Evolutionary conservation across 2,329 filamentous ascomycete genomes (phyloP).

Genomic region (Cercospora zeina): DNA sequence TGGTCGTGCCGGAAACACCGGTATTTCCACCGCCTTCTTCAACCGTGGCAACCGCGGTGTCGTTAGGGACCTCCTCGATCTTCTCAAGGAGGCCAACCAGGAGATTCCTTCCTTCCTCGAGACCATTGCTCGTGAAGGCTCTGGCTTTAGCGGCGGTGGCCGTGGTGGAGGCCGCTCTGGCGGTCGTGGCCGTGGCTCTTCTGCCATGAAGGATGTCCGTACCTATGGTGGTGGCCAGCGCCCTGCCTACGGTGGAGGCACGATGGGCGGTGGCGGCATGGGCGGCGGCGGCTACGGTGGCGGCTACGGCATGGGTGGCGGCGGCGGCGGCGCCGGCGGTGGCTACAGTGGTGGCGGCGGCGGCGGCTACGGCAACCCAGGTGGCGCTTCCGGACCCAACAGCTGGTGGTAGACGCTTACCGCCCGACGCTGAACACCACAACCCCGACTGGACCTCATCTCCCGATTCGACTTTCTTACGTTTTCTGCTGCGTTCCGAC

Average conservation of each 20-base stretch:
- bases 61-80: slow-evolving; percentile 92
- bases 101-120: slow-evolving; percentile 93
- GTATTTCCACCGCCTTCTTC: slow-evolving; percentile 98
- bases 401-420: slow-evolving; percentile 33
- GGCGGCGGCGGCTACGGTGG: slow-evolving; percentile 54
- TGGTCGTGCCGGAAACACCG: slow-evolving; percentile 97
- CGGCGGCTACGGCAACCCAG: slow-evolving; percentile 38
- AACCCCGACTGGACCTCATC: slow-evolving; percentile 17
- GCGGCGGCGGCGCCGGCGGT: slow-evolving; percentile 48
- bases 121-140: slow-evolving; percentile 93
- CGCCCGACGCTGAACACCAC: slow-evolving; percentile 12
- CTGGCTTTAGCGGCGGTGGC: slow-evolving; percentile 72
- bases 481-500: slow-evolving; percentile 23
- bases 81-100: slow-evolving; percentile 98
- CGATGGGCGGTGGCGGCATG: slow-evolving; percentile 50
- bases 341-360: slow-evolving; percentile 59
- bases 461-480: slow-evolving; percentile 21
- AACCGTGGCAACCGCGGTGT: slow-evolving; percentile 99
- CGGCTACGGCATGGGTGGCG: slow-evolving; percentile 55
- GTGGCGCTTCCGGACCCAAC: slow-evolving; percentile 29
- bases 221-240: slow-evolving; percentile 48
- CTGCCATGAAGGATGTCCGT: slow-evolving; percentile 84
- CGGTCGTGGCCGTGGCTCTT: slow-evolving; percentile 69
- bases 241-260: slow-evolving; percentile 64
- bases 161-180: slow-evolving; percentile 61